A percentile compares a stretch with the other conserved stretches of the same genome.
Evolutionary conservation across 192 early-diverging fungal species (phyloP).

Genomic region (Rhizophagus sp.): DNA sequence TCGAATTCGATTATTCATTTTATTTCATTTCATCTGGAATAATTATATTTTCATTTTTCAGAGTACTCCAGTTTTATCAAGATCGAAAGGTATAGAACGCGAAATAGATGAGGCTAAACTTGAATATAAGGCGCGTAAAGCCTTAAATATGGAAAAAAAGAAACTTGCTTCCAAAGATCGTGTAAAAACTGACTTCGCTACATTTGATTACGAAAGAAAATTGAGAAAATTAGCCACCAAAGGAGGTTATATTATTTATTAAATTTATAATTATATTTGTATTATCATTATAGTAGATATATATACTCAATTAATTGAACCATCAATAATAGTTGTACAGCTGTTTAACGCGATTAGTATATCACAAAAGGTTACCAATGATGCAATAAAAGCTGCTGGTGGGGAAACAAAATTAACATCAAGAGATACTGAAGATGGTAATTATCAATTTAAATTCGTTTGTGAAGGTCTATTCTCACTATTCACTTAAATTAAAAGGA

Average conservation of each 20-base stretch:
- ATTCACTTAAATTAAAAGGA: not conserved
- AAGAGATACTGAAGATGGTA: slow-evolving; percentile 49
- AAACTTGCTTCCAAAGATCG: slow-evolving; percentile 64
- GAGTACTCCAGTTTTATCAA: slow-evolving; percentile 76
- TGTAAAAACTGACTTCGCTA: slow-evolving; percentile 72
- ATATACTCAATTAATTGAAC: slow-evolving; percentile 25
- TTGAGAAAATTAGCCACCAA: slow-evolving; percentile 88
- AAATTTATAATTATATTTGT: not conserved
- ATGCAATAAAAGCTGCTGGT: slow-evolving; percentile 56
- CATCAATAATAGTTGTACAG: slow-evolving; percentile 68
- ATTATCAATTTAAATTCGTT: not conserved
- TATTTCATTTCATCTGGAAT: too few relatives aligned
- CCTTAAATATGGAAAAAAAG: slow-evolving; percentile 73
- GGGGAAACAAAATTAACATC: slow-evolving; percentile 48
- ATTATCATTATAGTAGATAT: not conserved
- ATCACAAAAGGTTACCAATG: slow-evolving; percentile 80
- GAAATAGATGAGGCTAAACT: slow-evolving; percentile 82
- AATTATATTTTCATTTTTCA: not conserved
- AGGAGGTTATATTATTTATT: slow-evolving; percentile 63
- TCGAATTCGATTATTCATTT: too few relatives aligned
- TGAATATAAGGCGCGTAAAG: slow-evolving; percentile 80
- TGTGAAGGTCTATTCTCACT: not conserved
- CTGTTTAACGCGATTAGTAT: slow-evolving; percentile 92
- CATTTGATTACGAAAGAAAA: slow-evolving; percentile 85
- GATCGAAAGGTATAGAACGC: slow-evolving; percentile 78